Percentiles rank a stretch among this genome's conserved stretches.
Evolutionary conservation across 495 filamentous ascomycete species (phyloP).

Genomic region (Annulohypoxylon nitens): DNA sequence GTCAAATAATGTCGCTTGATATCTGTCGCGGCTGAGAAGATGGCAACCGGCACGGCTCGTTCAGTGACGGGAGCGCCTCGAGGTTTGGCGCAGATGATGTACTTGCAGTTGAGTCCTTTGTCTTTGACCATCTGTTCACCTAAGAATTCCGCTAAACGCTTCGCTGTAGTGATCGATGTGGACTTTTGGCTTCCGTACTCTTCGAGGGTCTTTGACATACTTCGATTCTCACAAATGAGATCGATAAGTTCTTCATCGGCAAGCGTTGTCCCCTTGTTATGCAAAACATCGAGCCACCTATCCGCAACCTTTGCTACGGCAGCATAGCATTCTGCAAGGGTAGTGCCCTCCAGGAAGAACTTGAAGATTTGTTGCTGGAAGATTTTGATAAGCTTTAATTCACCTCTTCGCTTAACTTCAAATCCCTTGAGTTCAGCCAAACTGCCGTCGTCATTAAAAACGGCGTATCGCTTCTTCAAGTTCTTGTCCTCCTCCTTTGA

Average conservation of each 20-base stretch:
- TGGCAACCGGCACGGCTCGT: conserved; percentile 92
- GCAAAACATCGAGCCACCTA: conserved; percentile 92
- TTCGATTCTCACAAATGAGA: conserved; percentile 98
- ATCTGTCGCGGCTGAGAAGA: conserved; percentile 91
- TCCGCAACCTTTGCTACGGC: conserved; percentile 97
- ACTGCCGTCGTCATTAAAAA: conserved; percentile 98
- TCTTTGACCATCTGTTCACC: conserved; percentile 99
- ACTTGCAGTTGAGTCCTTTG: conserved; percentile 98
- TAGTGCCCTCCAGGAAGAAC: conserved; percentile 94
- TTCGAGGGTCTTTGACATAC: conserved; percentile 94
- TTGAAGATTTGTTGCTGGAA: conserved; percentile 99
- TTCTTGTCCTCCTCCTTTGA: conserved; percentile 99
- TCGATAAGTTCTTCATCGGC: conserved; percentile 98
- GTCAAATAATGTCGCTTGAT: conserved; percentile 90
- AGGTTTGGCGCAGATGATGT: conserved; percentile 92
- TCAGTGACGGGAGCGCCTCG: conserved; percentile 94
- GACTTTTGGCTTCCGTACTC: conserved; percentile 97
- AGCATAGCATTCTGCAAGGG: conserved; percentile 87
- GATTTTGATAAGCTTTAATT: conserved; percentile 99
- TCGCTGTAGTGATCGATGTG: conserved; percentile 98
- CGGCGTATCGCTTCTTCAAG: conserved; percentile 98
- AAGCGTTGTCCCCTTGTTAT: conserved; percentile 85
- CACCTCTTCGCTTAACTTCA: conserved; percentile 96
- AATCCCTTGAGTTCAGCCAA: conserved; percentile 98
- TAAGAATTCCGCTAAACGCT: conserved; percentile 92